A percentile compares a stretch with the other conserved stretches of the same genome.
phyloP scores from a whole-genome alignment of 371 early-diverging fungal species.

The Saksenaea oblongispora region DNA sequence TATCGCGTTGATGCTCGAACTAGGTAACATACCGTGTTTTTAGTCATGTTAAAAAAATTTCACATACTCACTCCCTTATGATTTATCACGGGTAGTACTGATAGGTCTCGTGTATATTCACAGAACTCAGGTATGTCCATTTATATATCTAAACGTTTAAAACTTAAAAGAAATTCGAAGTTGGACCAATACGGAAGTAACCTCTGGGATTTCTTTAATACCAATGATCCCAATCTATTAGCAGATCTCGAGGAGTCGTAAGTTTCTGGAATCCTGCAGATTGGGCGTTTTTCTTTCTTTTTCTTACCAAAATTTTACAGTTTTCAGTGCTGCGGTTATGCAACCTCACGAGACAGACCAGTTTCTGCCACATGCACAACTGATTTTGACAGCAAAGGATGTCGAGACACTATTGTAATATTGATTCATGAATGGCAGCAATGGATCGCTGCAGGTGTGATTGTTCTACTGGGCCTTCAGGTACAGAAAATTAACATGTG shows the following conservation, averaged over 20 bases:
- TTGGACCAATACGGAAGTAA: conserved; percentile 29
- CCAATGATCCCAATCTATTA: conserved; percentile 26
- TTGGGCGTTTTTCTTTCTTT: background rate
- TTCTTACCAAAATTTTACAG: conserved; percentile 14
- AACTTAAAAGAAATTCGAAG: conserved; percentile 7
- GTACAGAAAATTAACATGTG: conserved; percentile 9
- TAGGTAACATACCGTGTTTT: conserved; percentile 16
- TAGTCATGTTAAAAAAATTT: background rate
- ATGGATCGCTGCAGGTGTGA: conserved; percentile 15
- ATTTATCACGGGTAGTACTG: conserved; percentile 7
- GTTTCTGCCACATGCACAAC: conserved; percentile 18
- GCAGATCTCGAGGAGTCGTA: conserved; percentile 30
- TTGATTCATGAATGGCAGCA: conserved; percentile 15
- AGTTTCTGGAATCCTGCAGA: conserved; percentile 8
- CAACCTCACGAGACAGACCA: conserved; percentile 18
- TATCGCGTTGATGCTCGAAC: conserved; percentile 28
- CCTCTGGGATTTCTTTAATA: conserved; percentile 32
- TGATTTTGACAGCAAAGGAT: conserved; percentile 12
- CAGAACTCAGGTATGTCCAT: conserved; percentile 6
- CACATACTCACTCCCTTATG: background rate
- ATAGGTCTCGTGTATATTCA: conserved; percentile 12
- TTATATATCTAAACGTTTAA: background rate
- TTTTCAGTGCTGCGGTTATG: conserved; percentile 30
- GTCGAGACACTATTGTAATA: conserved; percentile 13
- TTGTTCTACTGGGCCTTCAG: conserved; percentile 12